Evolutionary conservation across 2,329 filamentous ascomycete genomes (phyloP), one percentile per base, ranked within the genome.

Genomic region (Trichothecium sympodiale): DNA sequence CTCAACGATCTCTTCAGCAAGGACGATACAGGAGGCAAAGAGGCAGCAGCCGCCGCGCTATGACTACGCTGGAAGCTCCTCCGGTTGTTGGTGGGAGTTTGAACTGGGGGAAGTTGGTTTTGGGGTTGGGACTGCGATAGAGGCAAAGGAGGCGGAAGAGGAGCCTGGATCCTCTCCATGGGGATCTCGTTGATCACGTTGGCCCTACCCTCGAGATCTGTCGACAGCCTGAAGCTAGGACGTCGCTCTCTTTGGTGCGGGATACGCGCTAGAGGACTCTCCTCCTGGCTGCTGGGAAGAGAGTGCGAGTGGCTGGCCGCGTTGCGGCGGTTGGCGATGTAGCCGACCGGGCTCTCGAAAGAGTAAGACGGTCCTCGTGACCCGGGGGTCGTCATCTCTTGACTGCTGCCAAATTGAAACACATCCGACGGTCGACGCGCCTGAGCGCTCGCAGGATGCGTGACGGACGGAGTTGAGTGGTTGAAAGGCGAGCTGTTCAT

Each of bases 121-220:
- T 29, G 35, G 3, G 35, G 32, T 8, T 30, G 28, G 20, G 20
- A 25, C 20, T 25, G 20, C n/a, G n/a, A n/a, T n/a, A n/a, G n/a
- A 65, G 40, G 68, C 74, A 52, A 36, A 50, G 50, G 35, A 77
- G 80, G 2, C 81, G 84, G 3, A 46, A 38, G 83, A 82, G 3
- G 80, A 81, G 20, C 71, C 67, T 43, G 80, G 75, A 42, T 80
- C 71, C 37, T 25, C 6, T 25, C 20, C 20, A 25, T 6, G 10
- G 20, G 20, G 80, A 76, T 31, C 29, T 33, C 34, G 9, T 37
- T 34, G 16, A 88, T 75, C 35, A 95, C 69, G 49, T 89, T 82
- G n/a, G 89, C 89, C 52, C 88, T 89, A 45, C 89, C 89, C 51
- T 95, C 86, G 23, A 88, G 71, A 14, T 85, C 91, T 50, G 91